Percentiles rank a stretch among this genome's conserved stretches.
Evolutionary conservation across 106 monocot species (phyloP).

Genomic region (Dendrobium catenatum): DNA sequence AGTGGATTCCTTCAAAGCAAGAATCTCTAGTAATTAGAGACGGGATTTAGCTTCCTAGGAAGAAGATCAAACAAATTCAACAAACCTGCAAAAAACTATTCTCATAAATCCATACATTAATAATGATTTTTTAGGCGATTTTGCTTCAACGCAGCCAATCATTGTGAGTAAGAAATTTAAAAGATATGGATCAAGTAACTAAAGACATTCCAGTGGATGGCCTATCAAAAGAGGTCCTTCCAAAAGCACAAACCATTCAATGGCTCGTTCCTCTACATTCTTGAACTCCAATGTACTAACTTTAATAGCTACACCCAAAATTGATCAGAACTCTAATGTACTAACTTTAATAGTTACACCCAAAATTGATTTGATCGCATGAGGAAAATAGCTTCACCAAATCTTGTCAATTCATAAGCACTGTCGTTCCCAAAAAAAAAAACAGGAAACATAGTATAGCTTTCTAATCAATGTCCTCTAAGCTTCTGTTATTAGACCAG

Average conservation of each 20-base stretch:
- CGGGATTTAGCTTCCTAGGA: background rate
- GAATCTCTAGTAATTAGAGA: background rate
- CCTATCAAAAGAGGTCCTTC: background rate
- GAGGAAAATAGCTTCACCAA: background rate
- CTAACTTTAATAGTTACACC: background rate
- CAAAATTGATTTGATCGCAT: background rate
- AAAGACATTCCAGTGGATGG: background rate
- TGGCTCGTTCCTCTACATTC: background rate
- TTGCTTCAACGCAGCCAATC: background rate
- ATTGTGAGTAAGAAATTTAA: background rate
- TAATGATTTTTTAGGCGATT: background rate
- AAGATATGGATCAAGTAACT: background rate
- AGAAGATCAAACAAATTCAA: background rate
- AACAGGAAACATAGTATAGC: too few species aligned
- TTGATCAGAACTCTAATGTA: background rate
- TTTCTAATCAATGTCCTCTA: too few species aligned
- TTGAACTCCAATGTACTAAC: background rate
- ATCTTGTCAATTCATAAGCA: background rate
- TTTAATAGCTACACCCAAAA: background rate
- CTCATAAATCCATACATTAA: background rate
- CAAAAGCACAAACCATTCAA: background rate
- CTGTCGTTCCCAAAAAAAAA: too few species aligned
- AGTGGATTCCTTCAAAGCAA: background rate
- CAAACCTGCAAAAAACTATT: background rate
- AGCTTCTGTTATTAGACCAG: too few species aligned